Base-by-base conservation (phyloP, 768 basidiomycete genomes). In the Suillus discolor region DNA sequence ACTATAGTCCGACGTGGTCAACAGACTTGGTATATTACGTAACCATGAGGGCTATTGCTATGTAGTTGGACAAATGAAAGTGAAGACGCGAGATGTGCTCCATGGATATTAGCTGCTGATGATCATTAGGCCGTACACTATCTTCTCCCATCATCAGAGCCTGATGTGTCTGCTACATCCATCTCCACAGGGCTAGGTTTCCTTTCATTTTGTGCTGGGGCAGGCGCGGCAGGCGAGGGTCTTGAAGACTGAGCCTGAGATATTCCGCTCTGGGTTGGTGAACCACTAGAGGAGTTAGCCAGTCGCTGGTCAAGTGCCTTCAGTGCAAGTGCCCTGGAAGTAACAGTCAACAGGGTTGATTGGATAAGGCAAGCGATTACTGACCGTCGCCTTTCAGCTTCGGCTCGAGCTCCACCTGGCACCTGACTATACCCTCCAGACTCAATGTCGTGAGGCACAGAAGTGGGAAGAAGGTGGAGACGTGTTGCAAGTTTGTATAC, bases 221-320 rank as follows among this genome's bases (percentile, higher is more conserved):
- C 68, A 53, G 80, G 71, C 18, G 73, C 73, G 41, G 78, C 59
- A 13, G 66, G 67, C n/a, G 75, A 71, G 18, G 74, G 41, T 18
- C 61, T 73, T 36, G 76, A 73, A 12, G 75, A 64, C 57, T 77
- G 76, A 25, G 74, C 66, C 41, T 72, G 68, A 23, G 77, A 68
- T 31, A 70, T 67, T 64, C 73, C 77, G 54, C 73, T 75, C 65
- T 76, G 75, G 34, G 63, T 72, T 51, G 80, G 71, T 2, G 77
- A 68, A 61, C 62, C 72, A 41, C 75, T 65, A 61, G 74, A 68
- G 61, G 85, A 83, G 67, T 84, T 89, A 38, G 96, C 94, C 62
- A 99, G 77, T 38, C 96, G 87, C 72, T 97, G 96, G 71, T 99
- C 97, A 42, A 99, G 85, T 4, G 97, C 97, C 77, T 98, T 97